Evolutionary conservation across 257 asterid genomes (phyloP).

Genomic region (Echium plantagineum): DNA sequence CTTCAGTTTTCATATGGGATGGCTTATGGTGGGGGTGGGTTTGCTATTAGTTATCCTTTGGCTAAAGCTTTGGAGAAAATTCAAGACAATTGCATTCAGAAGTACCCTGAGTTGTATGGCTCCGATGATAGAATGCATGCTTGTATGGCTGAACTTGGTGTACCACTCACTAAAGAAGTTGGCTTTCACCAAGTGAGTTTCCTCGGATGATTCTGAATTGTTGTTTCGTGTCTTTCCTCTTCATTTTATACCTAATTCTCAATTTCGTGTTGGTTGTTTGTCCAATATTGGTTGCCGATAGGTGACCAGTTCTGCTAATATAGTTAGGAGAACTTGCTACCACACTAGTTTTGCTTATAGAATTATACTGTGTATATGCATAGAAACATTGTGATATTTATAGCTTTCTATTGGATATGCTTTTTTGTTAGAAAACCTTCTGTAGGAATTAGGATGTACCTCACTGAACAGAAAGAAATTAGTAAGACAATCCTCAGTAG

Average conservation of each 20-base stretch:
- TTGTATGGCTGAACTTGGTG: conserved; percentile 94
- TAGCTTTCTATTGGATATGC: too few species aligned
- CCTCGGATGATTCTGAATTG: not conserved
- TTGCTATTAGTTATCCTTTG: conserved; percentile 79
- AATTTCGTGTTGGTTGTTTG: not conserved
- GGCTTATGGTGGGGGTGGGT: conserved; percentile 95
- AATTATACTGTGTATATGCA: too few species aligned
- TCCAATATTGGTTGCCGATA: too few species aligned
- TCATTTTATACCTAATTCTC: not conserved
- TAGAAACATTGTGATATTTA: too few species aligned
- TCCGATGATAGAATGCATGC: conserved; percentile 91
- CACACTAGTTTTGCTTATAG: too few species aligned
- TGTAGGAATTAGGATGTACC: too few species aligned
- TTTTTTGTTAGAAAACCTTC: too few species aligned
- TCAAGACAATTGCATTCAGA: conserved; percentile 77
- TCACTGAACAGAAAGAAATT: too few species aligned
- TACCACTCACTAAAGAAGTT: conserved; percentile 80
- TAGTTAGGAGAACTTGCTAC: too few species aligned
- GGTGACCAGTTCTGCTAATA: too few species aligned
- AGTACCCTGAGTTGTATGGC: conserved; percentile 75
- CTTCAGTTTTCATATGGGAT: conserved; percentile 59
- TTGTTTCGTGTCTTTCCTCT: not conserved
- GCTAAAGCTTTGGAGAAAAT: conserved; percentile 64
- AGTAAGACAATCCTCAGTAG: too few species aligned
- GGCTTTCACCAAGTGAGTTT: conserved; percentile 81